Evolutionary conservation across 176 grass and related monocot genomes (phyloP).

Genomic region (Saccharum spontaneum): DNA sequence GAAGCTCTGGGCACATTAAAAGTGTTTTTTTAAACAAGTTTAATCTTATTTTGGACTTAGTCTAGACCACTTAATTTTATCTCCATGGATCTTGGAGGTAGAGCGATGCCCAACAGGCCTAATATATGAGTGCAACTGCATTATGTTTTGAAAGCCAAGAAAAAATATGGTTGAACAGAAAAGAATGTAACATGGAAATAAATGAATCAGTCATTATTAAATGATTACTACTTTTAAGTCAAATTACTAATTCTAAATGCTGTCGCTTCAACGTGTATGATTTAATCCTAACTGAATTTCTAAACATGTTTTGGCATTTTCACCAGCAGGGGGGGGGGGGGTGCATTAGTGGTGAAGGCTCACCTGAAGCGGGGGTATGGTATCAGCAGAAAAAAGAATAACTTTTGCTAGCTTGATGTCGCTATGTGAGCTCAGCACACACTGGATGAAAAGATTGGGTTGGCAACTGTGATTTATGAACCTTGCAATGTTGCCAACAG

Average conservation of each 20-base stretch:
- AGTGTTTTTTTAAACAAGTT: background rate
- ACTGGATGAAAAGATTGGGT: constrained; percentile 90
- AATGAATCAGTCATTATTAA: background rate
- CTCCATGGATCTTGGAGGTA: background rate
- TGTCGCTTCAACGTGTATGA: background rate
- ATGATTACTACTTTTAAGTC: background rate
- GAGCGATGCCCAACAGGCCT: background rate
- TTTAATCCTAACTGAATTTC: background rate
- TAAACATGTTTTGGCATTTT: background rate
- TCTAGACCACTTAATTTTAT: background rate
- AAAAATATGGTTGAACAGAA: background rate
- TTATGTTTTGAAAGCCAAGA: background rate
- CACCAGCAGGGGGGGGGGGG: too few species aligned
- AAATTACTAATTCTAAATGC: background rate
- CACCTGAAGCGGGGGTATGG: constrained; percentile 78
- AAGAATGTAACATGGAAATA: background rate
- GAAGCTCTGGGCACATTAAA: background rate
- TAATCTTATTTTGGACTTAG: background rate
- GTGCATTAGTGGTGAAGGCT: background rate
- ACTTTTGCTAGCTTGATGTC: constrained; percentile 83
- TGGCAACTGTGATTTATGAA: constrained; percentile 93
- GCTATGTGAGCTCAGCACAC: constrained; percentile 67
- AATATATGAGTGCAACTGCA: background rate
- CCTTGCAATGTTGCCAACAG: constrained; percentile 63
- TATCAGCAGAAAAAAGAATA: constrained; percentile 85